These are phyloP conservation scores for Penicillium desertorum DNA, from an alignment of 495 filamentous ascomycete species.

Conservation along the genomic window DNA sequence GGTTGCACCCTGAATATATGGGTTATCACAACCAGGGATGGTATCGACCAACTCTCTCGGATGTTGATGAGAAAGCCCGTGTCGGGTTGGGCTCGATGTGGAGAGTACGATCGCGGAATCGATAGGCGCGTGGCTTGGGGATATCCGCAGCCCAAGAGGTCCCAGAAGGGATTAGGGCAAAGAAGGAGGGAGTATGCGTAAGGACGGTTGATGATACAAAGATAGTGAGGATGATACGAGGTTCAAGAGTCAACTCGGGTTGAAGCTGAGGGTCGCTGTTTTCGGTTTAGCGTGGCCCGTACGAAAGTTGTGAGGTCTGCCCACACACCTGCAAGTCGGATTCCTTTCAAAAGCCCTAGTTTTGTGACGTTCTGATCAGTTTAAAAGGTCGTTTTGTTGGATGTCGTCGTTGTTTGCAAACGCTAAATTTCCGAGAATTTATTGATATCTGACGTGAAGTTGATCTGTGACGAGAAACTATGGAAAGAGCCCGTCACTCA, in stretches of 20 bases:
- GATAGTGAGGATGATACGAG: conserved; percentile 25
- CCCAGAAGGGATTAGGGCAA: conserved; percentile 23
- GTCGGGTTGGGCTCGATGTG: conserved; percentile 10
- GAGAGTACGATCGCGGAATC: conserved; percentile 22
- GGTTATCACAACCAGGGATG: conserved; percentile 39
- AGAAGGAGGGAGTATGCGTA: conserved; percentile 26
- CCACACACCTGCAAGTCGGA: conserved; percentile 1
- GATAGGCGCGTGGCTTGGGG: conserved; percentile 20
- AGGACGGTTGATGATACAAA: conserved; percentile 23
- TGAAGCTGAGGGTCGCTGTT: conserved; percentile 45
- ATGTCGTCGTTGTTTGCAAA: not conserved
- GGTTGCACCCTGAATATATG: conserved; percentile 42
- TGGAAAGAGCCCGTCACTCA: conserved; percentile 3
- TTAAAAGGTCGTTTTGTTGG: not conserved
- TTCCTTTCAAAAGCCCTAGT: not conserved
- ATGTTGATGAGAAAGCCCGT: conserved; percentile 25
- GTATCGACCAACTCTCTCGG: conserved; percentile 25
- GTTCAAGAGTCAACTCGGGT: conserved; percentile 34
- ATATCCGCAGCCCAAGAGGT: conserved; percentile 31
- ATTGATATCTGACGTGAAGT: not conserved
- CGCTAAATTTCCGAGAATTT: not conserved
- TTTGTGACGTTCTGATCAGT: not conserved
- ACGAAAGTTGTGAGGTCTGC: conserved; percentile 20
- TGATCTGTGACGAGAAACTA: not conserved
- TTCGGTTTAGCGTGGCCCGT: conserved; percentile 42